Evolutionary conservation across 148 eudicot genomes (phyloP).

Genomic region (Rhododendron vialii): DNA sequence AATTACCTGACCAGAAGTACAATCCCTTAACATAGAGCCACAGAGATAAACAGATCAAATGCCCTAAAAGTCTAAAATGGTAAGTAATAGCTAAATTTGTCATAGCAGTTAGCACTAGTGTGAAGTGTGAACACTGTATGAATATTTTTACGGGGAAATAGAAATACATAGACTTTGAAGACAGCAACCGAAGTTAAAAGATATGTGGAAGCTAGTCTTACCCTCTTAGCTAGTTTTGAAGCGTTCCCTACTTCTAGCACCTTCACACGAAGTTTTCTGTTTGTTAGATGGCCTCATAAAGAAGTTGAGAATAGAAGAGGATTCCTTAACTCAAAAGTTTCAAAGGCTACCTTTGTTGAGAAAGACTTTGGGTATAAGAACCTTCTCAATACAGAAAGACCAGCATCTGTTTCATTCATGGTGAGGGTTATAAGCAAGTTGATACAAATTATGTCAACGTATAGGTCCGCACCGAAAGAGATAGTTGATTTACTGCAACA

Average conservation of each 20-base stretch:
- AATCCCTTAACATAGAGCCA: neutral
- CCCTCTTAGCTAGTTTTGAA: conserved; percentile 92
- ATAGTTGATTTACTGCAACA: neutral
- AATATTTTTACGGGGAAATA: neutral
- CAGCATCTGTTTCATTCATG: conserved; percentile 63
- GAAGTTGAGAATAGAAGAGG: conserved; percentile 1
- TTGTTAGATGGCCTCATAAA: conserved; percentile 25
- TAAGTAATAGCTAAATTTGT: neutral
- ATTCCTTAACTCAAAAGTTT: conserved; percentile 1
- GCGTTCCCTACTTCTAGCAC: conserved; percentile 68
- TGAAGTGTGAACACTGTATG: neutral
- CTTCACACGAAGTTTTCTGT: conserved; percentile 50
- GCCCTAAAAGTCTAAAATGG: neutral
- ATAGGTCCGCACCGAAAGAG: neutral
- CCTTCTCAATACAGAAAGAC: conserved; percentile 79
- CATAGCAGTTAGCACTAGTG: neutral
- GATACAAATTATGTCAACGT: neutral
- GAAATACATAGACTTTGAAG: neutral
- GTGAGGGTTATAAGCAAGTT: conserved; percentile 1
- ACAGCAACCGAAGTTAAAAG: neutral
- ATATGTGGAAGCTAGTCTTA: conserved; percentile 19
- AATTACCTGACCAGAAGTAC: conserved; percentile 56
- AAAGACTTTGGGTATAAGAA: conserved; percentile 70
- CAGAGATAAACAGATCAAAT: neutral
- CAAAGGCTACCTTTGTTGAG: conserved; percentile 50